Base-by-base conservation (phyloP, 805 yeast species). In the Nakazawaea ambrosiae region DNA sequence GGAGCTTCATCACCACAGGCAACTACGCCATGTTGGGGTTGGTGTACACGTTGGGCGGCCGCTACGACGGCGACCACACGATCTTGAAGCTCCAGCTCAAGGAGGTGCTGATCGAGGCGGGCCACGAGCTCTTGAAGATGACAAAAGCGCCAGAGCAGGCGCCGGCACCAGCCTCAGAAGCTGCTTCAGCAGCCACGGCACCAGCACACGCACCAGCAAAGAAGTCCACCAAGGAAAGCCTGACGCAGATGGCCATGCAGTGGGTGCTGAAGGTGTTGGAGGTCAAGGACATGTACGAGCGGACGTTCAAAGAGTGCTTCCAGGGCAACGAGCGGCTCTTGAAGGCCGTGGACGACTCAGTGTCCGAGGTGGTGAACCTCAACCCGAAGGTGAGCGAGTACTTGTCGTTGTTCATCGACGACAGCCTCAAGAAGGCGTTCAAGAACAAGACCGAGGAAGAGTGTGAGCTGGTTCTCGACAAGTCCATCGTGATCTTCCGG, bases 211-310 rank as follows among this genome's bases (percentile, higher is more conserved):
- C 31, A 5, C 45, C 37, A 35, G 44, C 39, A 37, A 48, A 28
- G 40, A 51, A 15, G 51, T 42, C 36, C 15, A 27, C 39, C 35
- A 47, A 63, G 46, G 60, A 68, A 50, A 47, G 50, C 33, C 58
- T 69, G 41, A 56, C 78, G 7, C 60, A 64, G 35, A 72, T 70
- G 46, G 92, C 95, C 0, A 65, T 74, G 3, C 64, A 66, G 37
- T 88, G 94, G 90, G 70, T 84, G 8, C 73, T 73, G 31, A 63
- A 70, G 20, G 66, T 84, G 3, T 53, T 84, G 9, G 55, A 52
- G 9, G 59, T 75, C 40, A 78, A 73, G 45, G 61, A 59, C 4
- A 74, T 73, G 41, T 75, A 74, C 47, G 71, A 69, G 26, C 22
- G 32, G 3, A 61, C 88, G 2, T 55, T 76, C 20, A 57, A 61